phyloP scores from a whole-genome alignment of 805 yeast genomes.

The Candida chilensis region DNA sequence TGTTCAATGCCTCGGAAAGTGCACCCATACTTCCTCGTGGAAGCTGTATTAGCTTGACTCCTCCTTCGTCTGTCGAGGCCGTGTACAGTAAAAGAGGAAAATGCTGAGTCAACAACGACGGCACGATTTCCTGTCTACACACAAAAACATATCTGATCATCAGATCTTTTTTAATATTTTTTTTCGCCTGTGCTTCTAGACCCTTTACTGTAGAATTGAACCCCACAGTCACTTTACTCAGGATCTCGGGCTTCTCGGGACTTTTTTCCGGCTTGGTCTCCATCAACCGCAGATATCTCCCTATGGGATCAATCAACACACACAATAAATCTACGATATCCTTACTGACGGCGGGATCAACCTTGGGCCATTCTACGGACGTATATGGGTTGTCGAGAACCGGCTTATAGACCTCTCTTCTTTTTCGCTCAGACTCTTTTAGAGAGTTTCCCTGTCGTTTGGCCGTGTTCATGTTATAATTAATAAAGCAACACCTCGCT shows the following conservation, averaged over 20 bases:
- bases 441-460: too few species aligned
- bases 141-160: slow-evolving; percentile 26
- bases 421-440: slow-evolving; percentile 38
- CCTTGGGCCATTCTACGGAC: slow-evolving; percentile 31
- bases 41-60: slow-evolving; percentile 26
- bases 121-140: slow-evolving; percentile 23
- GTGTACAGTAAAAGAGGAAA: slow-evolving; percentile 29
- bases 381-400: slow-evolving; percentile 57
- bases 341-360: slow-evolving; percentile 24
- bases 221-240: slow-evolving; percentile 18
- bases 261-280: slow-evolving; percentile 2
- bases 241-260: slow-evolving; percentile 12
- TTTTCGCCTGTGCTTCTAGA: slow-evolving; percentile 26
- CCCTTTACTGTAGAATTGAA: slow-evolving; percentile 27
- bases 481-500: too few species aligned
- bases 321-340: slow-evolving; percentile 25
- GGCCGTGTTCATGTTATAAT: too few species aligned
- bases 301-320: neutral
- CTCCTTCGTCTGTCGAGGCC: slow-evolving; percentile 15
- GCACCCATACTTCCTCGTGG: slow-evolving; percentile 21
- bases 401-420: slow-evolving; percentile 55
- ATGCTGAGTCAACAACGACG: slow-evolving; percentile 19
- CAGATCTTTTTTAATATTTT: too few species aligned
- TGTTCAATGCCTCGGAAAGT: slow-evolving; percentile 14
- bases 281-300: slow-evolving; percentile 1